phyloP scores from a whole-genome alignment of 257 asterid genomes.

The Coffea eugenioides region DNA sequence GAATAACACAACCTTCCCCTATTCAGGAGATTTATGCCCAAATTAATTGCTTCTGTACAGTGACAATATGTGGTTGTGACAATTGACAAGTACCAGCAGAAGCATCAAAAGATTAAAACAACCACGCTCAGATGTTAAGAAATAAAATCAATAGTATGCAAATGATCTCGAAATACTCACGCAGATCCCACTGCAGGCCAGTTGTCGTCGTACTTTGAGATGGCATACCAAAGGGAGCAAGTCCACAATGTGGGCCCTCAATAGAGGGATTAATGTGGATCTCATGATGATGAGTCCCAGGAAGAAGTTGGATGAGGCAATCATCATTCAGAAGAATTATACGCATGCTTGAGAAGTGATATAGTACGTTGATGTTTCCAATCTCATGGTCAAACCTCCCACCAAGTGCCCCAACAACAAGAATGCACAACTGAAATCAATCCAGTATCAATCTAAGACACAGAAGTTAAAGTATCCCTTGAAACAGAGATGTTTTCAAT shows the following conservation, averaged over 20 bases:
- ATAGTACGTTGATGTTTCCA: conserved; percentile 80
- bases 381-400: conserved; percentile 96
- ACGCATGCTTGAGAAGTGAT: conserved; percentile 53
- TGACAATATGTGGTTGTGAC: background rate
- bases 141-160: background rate
- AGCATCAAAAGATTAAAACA: no score
- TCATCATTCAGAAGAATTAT: conserved; percentile 82
- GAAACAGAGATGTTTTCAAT: background rate
- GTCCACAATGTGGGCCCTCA: conserved; percentile 94
- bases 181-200: conserved; percentile 86
- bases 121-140: no score
- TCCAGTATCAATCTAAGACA: conserved; percentile 4
- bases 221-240: conserved; percentile 66
- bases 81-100: no score
- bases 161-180: conserved; percentile 42
- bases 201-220: conserved; percentile 69
- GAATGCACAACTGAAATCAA: conserved; percentile 66
- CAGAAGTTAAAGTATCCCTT: background rate
- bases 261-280: conserved; percentile 53
- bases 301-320: conserved; percentile 88
- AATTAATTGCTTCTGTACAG: background rate
- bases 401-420: conserved; percentile 93
- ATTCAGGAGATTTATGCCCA: background rate
- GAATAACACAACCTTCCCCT: background rate
- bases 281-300: conserved; percentile 62